Evolutionary conservation across 805 yeast species (phyloP).

Genomic region (Clavispora santaluciae): DNA sequence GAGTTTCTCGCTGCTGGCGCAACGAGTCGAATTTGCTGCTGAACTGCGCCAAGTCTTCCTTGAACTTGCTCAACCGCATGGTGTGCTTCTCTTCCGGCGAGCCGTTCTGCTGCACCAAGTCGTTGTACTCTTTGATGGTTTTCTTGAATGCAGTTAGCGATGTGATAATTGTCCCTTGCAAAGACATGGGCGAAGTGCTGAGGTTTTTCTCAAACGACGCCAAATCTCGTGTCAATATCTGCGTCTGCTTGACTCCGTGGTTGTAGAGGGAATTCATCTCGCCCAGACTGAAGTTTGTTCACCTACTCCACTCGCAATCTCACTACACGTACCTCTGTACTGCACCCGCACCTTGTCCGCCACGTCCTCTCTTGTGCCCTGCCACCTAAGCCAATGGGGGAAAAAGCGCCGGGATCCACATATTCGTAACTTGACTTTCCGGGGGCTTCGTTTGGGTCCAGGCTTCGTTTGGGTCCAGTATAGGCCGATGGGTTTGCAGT

Average conservation of each 20-base stretch:
- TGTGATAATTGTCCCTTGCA: slow-evolving; percentile 76
- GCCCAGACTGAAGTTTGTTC: not conserved
- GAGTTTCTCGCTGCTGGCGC: slow-evolving; percentile 51
- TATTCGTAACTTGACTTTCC: too few species aligned
- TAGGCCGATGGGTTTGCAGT: too few species aligned
- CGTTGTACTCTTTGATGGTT: slow-evolving; percentile 67
- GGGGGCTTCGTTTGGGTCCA: too few species aligned
- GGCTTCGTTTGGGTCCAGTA: too few species aligned
- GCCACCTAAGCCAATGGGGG: too few species aligned
- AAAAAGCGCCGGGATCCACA: too few species aligned
- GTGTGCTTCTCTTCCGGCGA: slow-evolving; percentile 49
- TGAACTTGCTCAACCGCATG: slow-evolving; percentile 53
- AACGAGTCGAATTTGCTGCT: slow-evolving; percentile 49
- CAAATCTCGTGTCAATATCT: slow-evolving; percentile 64
- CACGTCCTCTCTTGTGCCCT: too few species aligned
- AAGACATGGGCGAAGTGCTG: slow-evolving; percentile 65
- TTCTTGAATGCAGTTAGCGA: slow-evolving; percentile 70
- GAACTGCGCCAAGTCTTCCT: slow-evolving; percentile 42
- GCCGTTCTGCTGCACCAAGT: slow-evolving; percentile 54
- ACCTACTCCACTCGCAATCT: not conserved
- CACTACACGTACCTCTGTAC: too few species aligned
- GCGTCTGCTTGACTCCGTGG: slow-evolving; percentile 85
- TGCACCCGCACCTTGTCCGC: too few species aligned
- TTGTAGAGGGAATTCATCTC: slow-evolving; percentile 75
- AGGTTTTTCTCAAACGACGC: slow-evolving; percentile 60